phyloP scores from a whole-genome alignment of 1,284 basidiomycete genomes.

The Leccinum ponderosum region DNA sequence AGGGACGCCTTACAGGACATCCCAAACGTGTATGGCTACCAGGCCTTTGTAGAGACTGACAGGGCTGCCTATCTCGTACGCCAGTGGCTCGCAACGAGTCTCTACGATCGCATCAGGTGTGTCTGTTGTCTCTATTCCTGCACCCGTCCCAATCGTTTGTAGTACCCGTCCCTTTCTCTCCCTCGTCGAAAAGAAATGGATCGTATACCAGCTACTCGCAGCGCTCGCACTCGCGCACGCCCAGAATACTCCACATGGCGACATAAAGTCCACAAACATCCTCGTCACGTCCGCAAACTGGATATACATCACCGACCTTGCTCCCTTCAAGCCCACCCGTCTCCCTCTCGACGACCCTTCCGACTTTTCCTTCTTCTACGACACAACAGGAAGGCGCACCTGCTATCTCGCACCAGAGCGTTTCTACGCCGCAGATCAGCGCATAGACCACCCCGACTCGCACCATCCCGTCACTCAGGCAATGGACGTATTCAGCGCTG shows the following conservation, averaged over 20 bases:
- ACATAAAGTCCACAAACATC: conserved; percentile 98
- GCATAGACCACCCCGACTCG: conserved; percentile 49
- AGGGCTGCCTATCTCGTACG: conserved; percentile 94
- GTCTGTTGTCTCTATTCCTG: conserved; percentile 21
- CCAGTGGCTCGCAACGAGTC: conserved; percentile 93
- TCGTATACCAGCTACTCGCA: conserved; percentile 90
- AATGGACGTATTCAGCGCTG: conserved; percentile 98
- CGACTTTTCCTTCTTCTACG: conserved; percentile 98
- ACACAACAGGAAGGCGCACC: conserved; percentile 89
- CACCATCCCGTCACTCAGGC: conserved; percentile 86
- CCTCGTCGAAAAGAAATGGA: conserved; percentile 96
- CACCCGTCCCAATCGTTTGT: background rate
- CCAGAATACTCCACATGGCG: conserved; percentile 89
- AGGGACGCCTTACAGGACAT: conserved; percentile 85
- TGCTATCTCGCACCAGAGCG: conserved; percentile 98
- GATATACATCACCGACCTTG: conserved; percentile 95
- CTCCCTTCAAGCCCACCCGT: conserved; percentile 95
- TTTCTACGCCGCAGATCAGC: conserved; percentile 83
- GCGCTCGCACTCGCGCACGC: conserved; percentile 84
- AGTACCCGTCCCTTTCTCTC: conserved; percentile 96
- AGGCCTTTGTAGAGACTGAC: conserved; percentile 92
- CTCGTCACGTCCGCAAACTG: conserved; percentile 96
- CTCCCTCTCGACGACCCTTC: conserved; percentile 96
- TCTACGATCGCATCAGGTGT: conserved; percentile 97
- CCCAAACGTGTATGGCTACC: conserved; percentile 88